phyloP scores from a whole-genome alignment of 1,284 basidiomycete species.

The Puccinia sorghi region DNA sequence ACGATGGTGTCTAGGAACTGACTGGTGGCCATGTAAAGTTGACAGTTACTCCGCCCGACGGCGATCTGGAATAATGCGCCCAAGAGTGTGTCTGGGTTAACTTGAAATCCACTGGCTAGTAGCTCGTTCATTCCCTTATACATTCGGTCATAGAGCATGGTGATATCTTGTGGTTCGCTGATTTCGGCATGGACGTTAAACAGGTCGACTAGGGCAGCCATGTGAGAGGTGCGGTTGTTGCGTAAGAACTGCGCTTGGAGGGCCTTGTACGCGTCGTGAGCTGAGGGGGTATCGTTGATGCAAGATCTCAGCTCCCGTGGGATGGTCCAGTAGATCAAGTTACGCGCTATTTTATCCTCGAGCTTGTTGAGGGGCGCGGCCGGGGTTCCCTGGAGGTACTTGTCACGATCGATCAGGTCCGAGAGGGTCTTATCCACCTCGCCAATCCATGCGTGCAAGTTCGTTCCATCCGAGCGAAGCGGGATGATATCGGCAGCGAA shows the following conservation, averaged over 20 bases:
- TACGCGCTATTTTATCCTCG: slow-evolving; percentile 24
- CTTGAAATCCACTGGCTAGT: slow-evolving; percentile 5
- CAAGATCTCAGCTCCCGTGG: slow-evolving; percentile 14
- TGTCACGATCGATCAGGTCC: slow-evolving; percentile 21
- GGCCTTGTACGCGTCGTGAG: slow-evolving; percentile 5
- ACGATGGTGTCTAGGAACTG: slow-evolving; percentile 7
- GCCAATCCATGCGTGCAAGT: slow-evolving; percentile 17
- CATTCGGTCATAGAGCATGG: slow-evolving; percentile 18
- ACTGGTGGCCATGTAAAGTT: slow-evolving; percentile 20
- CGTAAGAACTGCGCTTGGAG: slow-evolving; percentile 19
- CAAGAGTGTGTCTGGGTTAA: slow-evolving; percentile 16
- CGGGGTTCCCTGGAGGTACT: slow-evolving; percentile 4
- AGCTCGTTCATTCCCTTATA: slow-evolving; percentile 13
- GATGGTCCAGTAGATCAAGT: slow-evolving; percentile 36
- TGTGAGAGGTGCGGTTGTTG: slow-evolving; percentile 35
- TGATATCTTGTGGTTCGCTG: slow-evolving; percentile 22
- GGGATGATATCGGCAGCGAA: slow-evolving; percentile 31
- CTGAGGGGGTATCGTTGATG: slow-evolving; percentile 13
- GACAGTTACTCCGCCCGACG: slow-evolving; percentile 9
- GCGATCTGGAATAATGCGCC: slow-evolving; percentile 31
- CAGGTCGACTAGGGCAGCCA: slow-evolving; percentile 21
- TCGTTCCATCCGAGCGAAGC: slow-evolving; percentile 12
- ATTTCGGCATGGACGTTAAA: slow-evolving; percentile 20
- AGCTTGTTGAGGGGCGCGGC: not conserved
- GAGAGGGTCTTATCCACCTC: slow-evolving; percentile 20